Conservation (phyloP, 139 green algal genomes). For the Auxenochlorella pyrenoidosa region DNA sequence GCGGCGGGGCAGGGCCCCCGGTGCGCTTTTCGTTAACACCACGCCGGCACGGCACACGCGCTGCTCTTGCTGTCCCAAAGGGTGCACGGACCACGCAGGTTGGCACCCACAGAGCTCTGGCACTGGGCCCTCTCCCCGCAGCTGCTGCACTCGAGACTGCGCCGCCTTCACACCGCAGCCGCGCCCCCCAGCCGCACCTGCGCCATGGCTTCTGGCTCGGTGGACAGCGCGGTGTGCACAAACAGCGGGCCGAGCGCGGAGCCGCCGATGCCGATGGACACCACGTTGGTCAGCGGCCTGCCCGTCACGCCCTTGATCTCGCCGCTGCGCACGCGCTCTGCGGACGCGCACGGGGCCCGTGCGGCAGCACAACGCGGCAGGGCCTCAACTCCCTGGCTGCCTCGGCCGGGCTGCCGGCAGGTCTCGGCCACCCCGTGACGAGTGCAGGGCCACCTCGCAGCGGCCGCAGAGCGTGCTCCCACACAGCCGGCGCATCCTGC, state of each 20-base stretch:
- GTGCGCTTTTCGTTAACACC: too few relatives aligned
- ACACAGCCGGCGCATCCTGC: too few relatives aligned
- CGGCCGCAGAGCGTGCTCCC: too few relatives aligned
- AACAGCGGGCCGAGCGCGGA: conserved; percentile 97
- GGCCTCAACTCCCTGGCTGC: background rate
- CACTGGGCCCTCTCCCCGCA: too few relatives aligned
- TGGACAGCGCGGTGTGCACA: conserved; percentile 96
- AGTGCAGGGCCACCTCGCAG: too few relatives aligned
- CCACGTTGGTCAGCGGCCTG: conserved; percentile 96
- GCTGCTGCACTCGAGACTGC: background rate
- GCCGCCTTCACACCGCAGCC: too few relatives aligned
- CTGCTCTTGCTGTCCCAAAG: too few relatives aligned
- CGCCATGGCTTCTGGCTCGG: conserved; percentile 51
- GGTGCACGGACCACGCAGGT: too few relatives aligned
- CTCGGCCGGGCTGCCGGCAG: background rate
- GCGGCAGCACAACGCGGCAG: background rate
- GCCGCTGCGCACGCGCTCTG: conserved; percentile 73
- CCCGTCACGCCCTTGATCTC: conserved; percentile 94
- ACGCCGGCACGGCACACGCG: too few relatives aligned
- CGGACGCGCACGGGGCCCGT: background rate
- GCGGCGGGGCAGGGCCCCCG: background rate
- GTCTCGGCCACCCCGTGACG: too few relatives aligned
- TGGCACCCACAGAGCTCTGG: too few relatives aligned
- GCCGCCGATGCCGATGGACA: conserved; percentile 98
- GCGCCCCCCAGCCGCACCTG: conserved; percentile 3